A percentile compares a stretch with the other conserved stretches of the same genome.
phyloP scores from a whole-genome alignment of 805 yeast species.

The Wickerhamomyces rabaulensis region DNA sequence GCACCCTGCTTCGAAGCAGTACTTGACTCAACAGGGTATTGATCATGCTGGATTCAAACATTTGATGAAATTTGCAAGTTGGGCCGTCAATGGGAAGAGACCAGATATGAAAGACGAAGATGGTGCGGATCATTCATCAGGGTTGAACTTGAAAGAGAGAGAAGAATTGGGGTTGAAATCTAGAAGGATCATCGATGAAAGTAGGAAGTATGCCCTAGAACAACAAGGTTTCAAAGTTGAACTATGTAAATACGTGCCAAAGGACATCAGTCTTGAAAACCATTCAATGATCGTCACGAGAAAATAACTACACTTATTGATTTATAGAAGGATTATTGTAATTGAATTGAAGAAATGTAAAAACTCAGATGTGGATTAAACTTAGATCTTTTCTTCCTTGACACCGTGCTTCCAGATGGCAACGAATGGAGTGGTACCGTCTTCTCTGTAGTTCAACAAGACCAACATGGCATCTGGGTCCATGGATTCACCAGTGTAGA shows the following conservation, averaged over 20 bases:
- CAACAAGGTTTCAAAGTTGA: slow-evolving; percentile 36
- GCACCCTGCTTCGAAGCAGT: slow-evolving; percentile 23
- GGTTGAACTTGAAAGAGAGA: slow-evolving; percentile 42
- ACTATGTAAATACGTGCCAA: slow-evolving; percentile 54
- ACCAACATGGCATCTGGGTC: slow-evolving; percentile 99
- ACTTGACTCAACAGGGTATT: slow-evolving; percentile 20
- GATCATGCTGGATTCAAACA: slow-evolving; percentile 36
- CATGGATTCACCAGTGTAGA: slow-evolving; percentile 99
- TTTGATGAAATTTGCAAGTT: slow-evolving; percentile 65
- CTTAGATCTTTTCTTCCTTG: slow-evolving; percentile 82
- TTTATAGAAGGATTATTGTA: background rate
- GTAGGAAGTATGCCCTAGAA: slow-evolving; percentile 49
- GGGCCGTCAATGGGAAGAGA: slow-evolving; percentile 80
- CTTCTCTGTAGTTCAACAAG: slow-evolving; percentile 99
- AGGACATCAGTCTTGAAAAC: slow-evolving; percentile 65
- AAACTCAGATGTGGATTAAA: background rate
- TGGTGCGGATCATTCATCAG: slow-evolving; percentile 40
- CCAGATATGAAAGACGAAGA: slow-evolving; percentile 35
- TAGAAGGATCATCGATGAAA: slow-evolving; percentile 69
- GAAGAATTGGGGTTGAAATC: slow-evolving; percentile 61
- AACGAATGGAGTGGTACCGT: slow-evolving; percentile 96
- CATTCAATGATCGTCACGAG: slow-evolving; percentile 40
- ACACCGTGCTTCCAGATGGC: slow-evolving; percentile 99
- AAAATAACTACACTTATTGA: background rate
- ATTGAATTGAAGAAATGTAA: background rate